Percentiles rank a stretch among this genome's conserved stretches.
Conservation (phyloP, 2,329 filamentous ascomycete genomes). For the Fusarium hostae region DNA sequence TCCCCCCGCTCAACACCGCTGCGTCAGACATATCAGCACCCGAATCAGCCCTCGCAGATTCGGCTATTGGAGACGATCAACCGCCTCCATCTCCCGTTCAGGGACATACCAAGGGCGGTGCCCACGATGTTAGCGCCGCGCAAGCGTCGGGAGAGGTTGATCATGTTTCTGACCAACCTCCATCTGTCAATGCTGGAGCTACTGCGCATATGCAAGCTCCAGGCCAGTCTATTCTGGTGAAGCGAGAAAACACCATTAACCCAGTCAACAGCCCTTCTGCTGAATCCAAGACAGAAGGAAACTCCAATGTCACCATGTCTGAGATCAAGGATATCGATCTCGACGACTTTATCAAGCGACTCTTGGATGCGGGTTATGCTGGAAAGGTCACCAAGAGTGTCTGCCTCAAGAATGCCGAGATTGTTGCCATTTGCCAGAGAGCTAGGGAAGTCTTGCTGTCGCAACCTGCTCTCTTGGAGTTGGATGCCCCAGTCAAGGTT, state of each 20-base stretch:
- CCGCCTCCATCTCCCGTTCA: conserved; percentile 89
- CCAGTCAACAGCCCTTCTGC: conserved; percentile 67
- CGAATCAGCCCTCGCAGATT: conserved; percentile 53
- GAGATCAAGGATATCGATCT: conserved; percentile 93
- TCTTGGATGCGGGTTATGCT: conserved; percentile 93
- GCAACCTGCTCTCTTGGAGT: conserved; percentile 90
- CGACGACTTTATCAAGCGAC: conserved; percentile 95
- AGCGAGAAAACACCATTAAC: conserved; percentile 77
- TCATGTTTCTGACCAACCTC: conserved; percentile 90
- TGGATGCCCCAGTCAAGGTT: conserved; percentile 96
- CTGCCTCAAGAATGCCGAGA: conserved; percentile 97
- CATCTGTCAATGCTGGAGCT: conserved; percentile 71
- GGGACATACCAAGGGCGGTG: conserved; percentile 75
- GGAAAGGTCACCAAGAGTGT: conserved; percentile 98
- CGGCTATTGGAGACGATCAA: conserved; percentile 58
- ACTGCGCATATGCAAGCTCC: conserved; percentile 73
- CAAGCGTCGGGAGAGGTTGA: conserved; percentile 92
- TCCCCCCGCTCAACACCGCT: conserved; percentile 54
- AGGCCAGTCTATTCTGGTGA: conserved; percentile 89
- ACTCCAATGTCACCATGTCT: conserved; percentile 78
- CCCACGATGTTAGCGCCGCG: conserved; percentile 82
- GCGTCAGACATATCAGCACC: conserved; percentile 55
- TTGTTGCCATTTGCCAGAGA: conserved; percentile 89
- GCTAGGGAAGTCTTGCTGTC: conserved; percentile 90
- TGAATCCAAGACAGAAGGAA: conserved; percentile 56